Evolutionary conservation across 371 early-diverging fungal genomes (phyloP).

Genomic region (Mucor racemosus): DNA sequence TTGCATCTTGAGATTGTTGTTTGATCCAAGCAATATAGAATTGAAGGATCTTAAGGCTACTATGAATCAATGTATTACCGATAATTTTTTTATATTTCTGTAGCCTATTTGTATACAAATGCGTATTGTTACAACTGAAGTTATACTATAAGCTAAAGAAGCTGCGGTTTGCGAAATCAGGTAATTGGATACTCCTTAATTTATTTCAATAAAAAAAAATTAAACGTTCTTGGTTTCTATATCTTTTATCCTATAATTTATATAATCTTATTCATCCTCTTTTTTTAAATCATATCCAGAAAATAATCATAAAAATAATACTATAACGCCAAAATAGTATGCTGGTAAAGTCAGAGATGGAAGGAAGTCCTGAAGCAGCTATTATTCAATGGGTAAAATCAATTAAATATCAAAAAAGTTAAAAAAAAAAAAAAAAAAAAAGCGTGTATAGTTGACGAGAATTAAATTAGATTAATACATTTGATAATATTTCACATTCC

Average conservation of each 20-base stretch:
- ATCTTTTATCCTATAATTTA: neutral
- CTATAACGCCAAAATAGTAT: slow-evolving; percentile 5
- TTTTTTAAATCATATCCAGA: too few species aligned
- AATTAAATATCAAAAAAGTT: too few species aligned
- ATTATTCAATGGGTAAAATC: slow-evolving; percentile 49
- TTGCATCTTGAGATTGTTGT: too few species aligned
- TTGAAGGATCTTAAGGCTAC: too few species aligned
- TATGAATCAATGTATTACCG: too few species aligned
- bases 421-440: slow-evolving; percentile 4
- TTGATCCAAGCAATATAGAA: too few species aligned
- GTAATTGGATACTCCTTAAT: neutral
- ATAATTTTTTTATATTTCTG: too few species aligned
- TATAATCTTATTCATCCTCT: neutral
- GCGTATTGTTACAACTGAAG: too few species aligned
- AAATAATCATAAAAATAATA: neutral
- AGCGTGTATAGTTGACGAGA: too few species aligned
- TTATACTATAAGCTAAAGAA: too few species aligned
- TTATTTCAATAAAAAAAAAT: neutral
- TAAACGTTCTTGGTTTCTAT: neutral
- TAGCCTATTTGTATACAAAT: too few species aligned
- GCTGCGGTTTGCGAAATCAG: neutral
- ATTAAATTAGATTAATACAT: slow-evolving; percentile 69
- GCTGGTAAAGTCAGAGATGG: slow-evolving; percentile 27
- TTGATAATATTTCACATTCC: slow-evolving; percentile 66
- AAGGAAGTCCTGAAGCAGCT: slow-evolving; percentile 38